These are phyloP conservation scores for Phytophthora sansomeana DNA, from an alignment of 352 stramenopile genomes.

Conservation along the genomic window DNA sequence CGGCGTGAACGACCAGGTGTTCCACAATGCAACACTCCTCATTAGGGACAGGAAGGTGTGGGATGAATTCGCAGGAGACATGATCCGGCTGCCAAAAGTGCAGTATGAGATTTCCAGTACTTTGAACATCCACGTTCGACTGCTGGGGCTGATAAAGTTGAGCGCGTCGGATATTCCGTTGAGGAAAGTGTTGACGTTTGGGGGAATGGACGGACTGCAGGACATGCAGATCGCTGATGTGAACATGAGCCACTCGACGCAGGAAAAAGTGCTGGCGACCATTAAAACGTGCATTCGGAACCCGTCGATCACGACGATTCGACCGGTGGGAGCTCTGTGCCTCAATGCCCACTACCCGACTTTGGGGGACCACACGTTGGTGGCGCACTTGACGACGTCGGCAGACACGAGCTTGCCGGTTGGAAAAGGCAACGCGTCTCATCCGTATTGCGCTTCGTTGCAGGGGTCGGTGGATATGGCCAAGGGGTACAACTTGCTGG, in stretches of 20 bases:
- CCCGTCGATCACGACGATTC: conserved; percentile 76
- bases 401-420: conserved; percentile 52
- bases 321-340: conserved; percentile 70
- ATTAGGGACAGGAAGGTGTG: conserved; percentile 67
- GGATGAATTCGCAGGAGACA: conserved; percentile 72
- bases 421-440: conserved; percentile 50
- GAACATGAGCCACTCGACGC: conserved; percentile 70
- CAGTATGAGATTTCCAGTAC: conserved; percentile 59
- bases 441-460: conserved; percentile 62
- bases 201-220: conserved; percentile 69
- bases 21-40: conserved; percentile 58
- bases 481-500: conserved; percentile 75
- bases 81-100: conserved; percentile 57
- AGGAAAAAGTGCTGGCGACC: conserved; percentile 58
- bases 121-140: conserved; percentile 58
- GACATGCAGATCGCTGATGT: conserved; percentile 71
- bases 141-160: conserved; percentile 64
- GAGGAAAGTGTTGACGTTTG: conserved; percentile 63
- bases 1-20: conserved; percentile 55
- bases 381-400: conserved; percentile 61
- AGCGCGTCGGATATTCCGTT: conserved; percentile 54
- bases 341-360: conserved; percentile 67
- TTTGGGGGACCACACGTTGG: conserved; percentile 44
- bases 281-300: conserved; percentile 89
- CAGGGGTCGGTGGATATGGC: conserved; percentile 36